Base-by-base conservation (phyloP, 345 rosid genomes). In the Aquilaria malaccensis region DNA sequence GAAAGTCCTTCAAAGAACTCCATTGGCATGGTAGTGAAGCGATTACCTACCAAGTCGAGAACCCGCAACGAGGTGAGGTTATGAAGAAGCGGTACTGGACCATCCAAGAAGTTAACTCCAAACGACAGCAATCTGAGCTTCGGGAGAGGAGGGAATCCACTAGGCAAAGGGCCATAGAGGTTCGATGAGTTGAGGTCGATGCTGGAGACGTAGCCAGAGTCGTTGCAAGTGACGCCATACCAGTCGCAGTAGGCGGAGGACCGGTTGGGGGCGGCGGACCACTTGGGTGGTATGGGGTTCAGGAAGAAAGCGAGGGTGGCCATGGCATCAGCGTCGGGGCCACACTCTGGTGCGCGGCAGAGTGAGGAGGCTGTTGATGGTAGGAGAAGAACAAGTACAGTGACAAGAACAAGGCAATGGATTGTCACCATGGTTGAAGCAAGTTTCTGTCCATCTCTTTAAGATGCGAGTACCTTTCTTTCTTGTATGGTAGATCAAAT, bases 1-100 rank as follows among this genome's bases (percentile, higher is more conserved):
- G 63, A 83, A 79, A 70, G 69, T 67, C 33, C 71, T 58, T 58
- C 13, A 22, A 58, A 58, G 12, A 58, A 45, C 1, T 50, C 83
- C 0, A 10, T 2, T 4, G 83, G 68, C 30, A 79, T 57, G 60
- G 66, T 45, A 13, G 73, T 67, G 68, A 84, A 84, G 10, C 62
- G 67, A 65, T 81, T 84, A 50, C 0, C 0, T 64, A 50, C 71
- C 0, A 84, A 50, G 47, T 14, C 58, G 15, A 81, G 43, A 0
- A 49, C 50, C 55, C 60, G 67, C 45, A 84, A 70, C 30, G 30
- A 52, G 10, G 79, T n/a, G 55, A 81, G 71, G 13, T 64, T 64
- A 51, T 82, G 56, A 13, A 84, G 61, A 6, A 75, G 68, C 30
- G 86, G 86, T 3, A 84, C 0, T 15, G 81, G 13, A 14, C 89